phyloP scores from a whole-genome alignment of 805 yeast genomes.

The Candida broadrunensis region DNA sequence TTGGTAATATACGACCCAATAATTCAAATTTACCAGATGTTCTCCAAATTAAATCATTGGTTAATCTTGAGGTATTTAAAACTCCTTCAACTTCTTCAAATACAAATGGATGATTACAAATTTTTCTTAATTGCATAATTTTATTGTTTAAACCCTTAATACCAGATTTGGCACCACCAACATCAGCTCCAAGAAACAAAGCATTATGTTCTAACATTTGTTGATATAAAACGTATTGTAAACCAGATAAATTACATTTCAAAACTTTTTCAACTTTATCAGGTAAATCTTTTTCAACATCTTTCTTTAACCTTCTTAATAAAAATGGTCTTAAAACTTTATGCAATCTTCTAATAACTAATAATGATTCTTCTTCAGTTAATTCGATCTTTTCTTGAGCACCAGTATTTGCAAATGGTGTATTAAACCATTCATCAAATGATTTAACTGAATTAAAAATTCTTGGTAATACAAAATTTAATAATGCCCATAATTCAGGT shows the following conservation, averaged over 20 bases:
- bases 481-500: slow-evolving; percentile 83
- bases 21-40: slow-evolving; percentile 79
- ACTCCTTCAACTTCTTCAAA: slow-evolving; percentile 78
- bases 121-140: slow-evolving; percentile 81
- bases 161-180: slow-evolving; percentile 61
- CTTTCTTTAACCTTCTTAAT: slow-evolving; percentile 79
- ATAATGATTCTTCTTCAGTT: slow-evolving; percentile 81
- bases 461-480: slow-evolving; percentile 79
- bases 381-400: slow-evolving; percentile 75
- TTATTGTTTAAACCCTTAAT: slow-evolving; percentile 77
- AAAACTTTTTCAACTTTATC: slow-evolving; percentile 80
- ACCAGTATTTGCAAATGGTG: slow-evolving; percentile 85
- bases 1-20: slow-evolving; percentile 71
- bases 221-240: slow-evolving; percentile 68
- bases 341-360: slow-evolving; percentile 81
- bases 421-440: slow-evolving; percentile 87
- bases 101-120: slow-evolving; percentile 85
- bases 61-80: slow-evolving; percentile 58
- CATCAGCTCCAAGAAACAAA: slow-evolving; percentile 61
- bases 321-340: slow-evolving; percentile 84
- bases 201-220: slow-evolving; percentile 76
- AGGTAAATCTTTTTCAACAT: slow-evolving; percentile 83
- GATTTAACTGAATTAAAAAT: slow-evolving; percentile 83
- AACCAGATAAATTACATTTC: slow-evolving; percentile 72
- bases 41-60: slow-evolving; percentile 71